A percentile compares a stretch with the other conserved stretches of the same genome.
These are phyloP conservation scores for Rhododendron ovatum DNA, from an alignment of 148 eudicot species.

Conservation along the genomic window DNA sequence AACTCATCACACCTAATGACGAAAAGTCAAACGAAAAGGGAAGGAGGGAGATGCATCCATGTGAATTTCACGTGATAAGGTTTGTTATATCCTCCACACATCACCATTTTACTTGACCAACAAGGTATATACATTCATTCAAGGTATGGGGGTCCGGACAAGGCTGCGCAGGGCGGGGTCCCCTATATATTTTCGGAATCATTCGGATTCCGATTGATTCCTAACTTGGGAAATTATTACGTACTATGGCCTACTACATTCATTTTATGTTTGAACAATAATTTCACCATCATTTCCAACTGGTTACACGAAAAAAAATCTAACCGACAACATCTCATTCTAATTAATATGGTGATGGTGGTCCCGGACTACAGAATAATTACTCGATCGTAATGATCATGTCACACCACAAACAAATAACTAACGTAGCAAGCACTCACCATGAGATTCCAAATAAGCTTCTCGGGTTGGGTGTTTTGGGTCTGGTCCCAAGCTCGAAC, in stretches of 20 bases:
- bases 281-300: too few relatives aligned
- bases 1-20: background rate
- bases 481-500: constrained; percentile 93
- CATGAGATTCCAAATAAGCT: constrained; percentile 97
- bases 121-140: background rate
- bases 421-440: constrained; percentile 22
- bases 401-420: background rate
- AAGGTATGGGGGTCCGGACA: background rate
- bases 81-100: background rate
- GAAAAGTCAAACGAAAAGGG: background rate
- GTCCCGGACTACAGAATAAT: too few relatives aligned
- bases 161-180: background rate
- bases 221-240: background rate
- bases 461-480: constrained; percentile 86
- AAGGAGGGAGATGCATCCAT: background rate
- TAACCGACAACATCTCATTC: too few relatives aligned
- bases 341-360: too few relatives aligned
- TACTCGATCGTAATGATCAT: background rate
- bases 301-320: too few relatives aligned
- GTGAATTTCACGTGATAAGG: background rate
- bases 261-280: too few relatives aligned
- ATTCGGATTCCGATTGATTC: background rate
- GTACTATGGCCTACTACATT: too few relatives aligned
- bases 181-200: background rate
- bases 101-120: background rate